Conservation (phyloP, 176 grass and related monocot species). For the Raddia distichophylla region DNA sequence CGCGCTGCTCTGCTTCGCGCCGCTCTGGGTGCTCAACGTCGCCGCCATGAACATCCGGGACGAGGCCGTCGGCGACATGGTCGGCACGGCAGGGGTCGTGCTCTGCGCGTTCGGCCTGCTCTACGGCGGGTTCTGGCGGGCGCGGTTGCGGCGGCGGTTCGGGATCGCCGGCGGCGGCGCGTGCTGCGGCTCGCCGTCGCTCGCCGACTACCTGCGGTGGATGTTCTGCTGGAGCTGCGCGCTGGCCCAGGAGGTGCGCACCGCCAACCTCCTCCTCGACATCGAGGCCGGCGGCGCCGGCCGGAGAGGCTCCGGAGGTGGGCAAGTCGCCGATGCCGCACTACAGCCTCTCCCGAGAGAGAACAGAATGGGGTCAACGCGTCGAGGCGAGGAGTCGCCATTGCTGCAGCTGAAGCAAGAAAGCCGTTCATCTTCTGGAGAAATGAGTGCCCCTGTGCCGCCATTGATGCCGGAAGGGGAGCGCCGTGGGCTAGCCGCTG, state of each 20-base stretch:
- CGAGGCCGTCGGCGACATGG: slow-evolving; percentile 41
- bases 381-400: not conserved
- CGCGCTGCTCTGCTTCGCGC: slow-evolving; percentile 68
- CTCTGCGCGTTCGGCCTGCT: slow-evolving; percentile 66
- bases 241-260: slow-evolving; percentile 74
- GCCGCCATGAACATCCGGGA: slow-evolving; percentile 63
- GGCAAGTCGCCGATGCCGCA: not conserved
- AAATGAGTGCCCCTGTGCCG: slow-evolving; percentile 44
- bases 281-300: slow-evolving; percentile 34
- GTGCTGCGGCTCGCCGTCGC: slow-evolving; percentile 18
- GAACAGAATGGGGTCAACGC: not conserved
- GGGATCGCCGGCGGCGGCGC: slow-evolving; percentile 31
- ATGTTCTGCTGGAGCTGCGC: slow-evolving; percentile 66
- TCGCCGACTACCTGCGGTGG: slow-evolving; percentile 38
- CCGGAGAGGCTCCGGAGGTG: not conserved
- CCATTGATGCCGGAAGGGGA: slow-evolving; percentile 31
- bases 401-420: slow-evolving; percentile 9
- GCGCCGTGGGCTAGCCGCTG: not conserved
- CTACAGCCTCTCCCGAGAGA: slow-evolving; percentile 42
- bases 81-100: slow-evolving; percentile 45
- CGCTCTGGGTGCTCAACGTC: slow-evolving; percentile 70
- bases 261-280: slow-evolving; percentile 54
- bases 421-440: not conserved
- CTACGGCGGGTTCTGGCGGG: slow-evolving; percentile 76
- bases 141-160: slow-evolving; percentile 58